Evolutionary conservation across 345 rosid genomes (phyloP).

Genomic region (Excoecaria cochinchinensis): DNA sequence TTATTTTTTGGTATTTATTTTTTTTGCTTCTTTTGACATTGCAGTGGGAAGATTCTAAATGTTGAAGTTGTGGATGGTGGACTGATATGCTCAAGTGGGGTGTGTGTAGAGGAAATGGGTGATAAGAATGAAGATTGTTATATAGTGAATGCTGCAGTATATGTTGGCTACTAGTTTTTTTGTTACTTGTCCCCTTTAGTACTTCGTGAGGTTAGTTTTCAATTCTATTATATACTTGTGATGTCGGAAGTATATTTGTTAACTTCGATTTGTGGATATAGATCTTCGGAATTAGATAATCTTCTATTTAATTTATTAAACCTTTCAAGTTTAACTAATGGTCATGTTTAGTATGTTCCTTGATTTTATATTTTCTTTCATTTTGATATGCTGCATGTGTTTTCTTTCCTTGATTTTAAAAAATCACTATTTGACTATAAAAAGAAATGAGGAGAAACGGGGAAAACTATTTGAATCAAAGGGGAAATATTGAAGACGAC

Average conservation of each 20-base stretch:
- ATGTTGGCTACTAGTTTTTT: slow-evolving; percentile 63
- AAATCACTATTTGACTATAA: neutral
- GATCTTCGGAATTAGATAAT: neutral
- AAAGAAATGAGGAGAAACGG: neutral
- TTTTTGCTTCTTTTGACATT: neutral
- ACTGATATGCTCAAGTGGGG: slow-evolving; percentile 82
- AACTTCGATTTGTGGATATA: neutral
- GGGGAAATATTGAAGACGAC: neutral
- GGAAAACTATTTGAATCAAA: neutral
- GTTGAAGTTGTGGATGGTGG: slow-evolving; percentile 89
- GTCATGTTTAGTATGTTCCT: neutral
- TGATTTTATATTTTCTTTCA: neutral
- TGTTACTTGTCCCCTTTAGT: neutral
- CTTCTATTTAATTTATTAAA: neutral
- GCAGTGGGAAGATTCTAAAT: slow-evolving; percentile 61
- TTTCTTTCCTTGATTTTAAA: neutral
- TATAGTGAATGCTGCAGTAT: slow-evolving; percentile 83
- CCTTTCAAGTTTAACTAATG: neutral
- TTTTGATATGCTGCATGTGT: neutral
- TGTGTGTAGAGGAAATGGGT: slow-evolving; percentile 81
- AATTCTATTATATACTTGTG: neutral
- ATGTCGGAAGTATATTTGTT: neutral
- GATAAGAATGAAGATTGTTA: slow-evolving; percentile 86
- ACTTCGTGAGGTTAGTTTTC: slow-evolving; percentile 29
- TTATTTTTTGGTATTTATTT: neutral